phyloP scores from a whole-genome alignment of 1,284 basidiomycete species.

The Moesziomyces globuligerus region DNA sequence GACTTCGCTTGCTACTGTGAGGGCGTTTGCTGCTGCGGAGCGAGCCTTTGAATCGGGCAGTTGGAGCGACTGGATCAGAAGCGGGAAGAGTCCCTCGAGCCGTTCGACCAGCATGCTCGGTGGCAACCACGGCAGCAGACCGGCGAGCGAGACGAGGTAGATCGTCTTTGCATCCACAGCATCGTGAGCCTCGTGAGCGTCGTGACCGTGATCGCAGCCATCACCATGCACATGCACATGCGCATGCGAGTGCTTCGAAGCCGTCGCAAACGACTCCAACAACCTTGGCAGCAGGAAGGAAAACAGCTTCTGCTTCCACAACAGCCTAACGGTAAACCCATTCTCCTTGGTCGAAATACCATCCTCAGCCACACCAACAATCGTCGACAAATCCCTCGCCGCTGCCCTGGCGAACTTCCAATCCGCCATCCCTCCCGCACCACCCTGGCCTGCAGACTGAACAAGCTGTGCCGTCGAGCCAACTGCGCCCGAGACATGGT shows the following conservation, averaged over 20 bases:
- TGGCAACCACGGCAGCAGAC: constrained; percentile 82
- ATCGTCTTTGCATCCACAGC: constrained; percentile 72
- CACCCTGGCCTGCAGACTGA: background rate
- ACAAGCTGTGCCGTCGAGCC: background rate
- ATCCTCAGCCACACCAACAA: constrained; percentile 48
- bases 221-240: constrained; percentile 14
- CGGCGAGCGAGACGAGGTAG: constrained; percentile 84
- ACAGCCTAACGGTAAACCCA: constrained; percentile 51
- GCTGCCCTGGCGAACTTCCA: constrained; percentile 33
- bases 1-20: constrained; percentile 75
- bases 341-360: constrained; percentile 51
- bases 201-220: constrained; percentile 10
- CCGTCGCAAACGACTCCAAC: constrained; percentile 68
- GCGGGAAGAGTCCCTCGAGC: constrained; percentile 78
- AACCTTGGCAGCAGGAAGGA: constrained; percentile 79
- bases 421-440: constrained; percentile 17
- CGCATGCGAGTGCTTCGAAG: constrained; percentile 9
- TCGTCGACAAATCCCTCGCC: constrained; percentile 24
- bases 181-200: background rate
- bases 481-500: constrained; percentile 13
- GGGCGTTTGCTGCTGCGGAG: constrained; percentile 80
- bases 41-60: constrained; percentile 79
- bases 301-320: constrained; percentile 84
- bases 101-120: constrained; percentile 69
- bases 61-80: constrained; percentile 85